Conservation (phyloP, 352 stramenopile genomes). For the Phytophthora cryptogea region DNA sequence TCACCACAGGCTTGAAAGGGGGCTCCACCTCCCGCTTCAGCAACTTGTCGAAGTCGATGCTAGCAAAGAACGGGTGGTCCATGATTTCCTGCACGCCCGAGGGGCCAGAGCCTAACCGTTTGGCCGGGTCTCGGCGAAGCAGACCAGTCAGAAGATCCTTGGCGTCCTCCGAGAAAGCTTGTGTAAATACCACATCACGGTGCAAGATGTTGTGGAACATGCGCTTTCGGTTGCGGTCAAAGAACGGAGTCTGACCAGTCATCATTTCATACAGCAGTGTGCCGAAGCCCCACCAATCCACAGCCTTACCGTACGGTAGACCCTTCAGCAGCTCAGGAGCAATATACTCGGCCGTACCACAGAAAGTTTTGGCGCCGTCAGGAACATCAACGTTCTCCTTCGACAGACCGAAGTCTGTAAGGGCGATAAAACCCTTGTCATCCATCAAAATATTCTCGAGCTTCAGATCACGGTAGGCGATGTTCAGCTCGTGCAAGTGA, state of each 20-base stretch:
- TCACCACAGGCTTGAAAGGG: constrained; percentile 88
- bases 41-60: constrained; percentile 85
- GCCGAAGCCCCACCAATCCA: constrained; percentile 91
- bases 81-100: constrained; percentile 90
- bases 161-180: constrained; percentile 88
- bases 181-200: constrained; percentile 85
- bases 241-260: constrained; percentile 79
- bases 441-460: constrained; percentile 89
- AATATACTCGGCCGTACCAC: constrained; percentile 87
- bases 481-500: constrained; percentile 85
- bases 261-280: constrained; percentile 89
- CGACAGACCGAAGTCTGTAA: constrained; percentile 91
- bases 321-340: constrained; percentile 78
- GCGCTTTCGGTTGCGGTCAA: constrained; percentile 72
- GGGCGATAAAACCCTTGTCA: constrained; percentile 79
- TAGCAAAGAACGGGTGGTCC: constrained; percentile 89
- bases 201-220: constrained; percentile 92
- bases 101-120: constrained; percentile 78
- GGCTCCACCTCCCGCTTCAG: constrained; percentile 83
- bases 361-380: constrained; percentile 81
- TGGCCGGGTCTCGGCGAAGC: constrained; percentile 81
- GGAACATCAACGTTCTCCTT: constrained; percentile 78
- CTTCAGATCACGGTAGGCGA: constrained; percentile 89
- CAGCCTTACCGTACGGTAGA: constrained; percentile 71
- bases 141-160: constrained; percentile 83